These are phyloP conservation scores for Phytophthora europaea DNA, from an alignment of 352 stramenopile genomes.

Conservation along the genomic window DNA sequence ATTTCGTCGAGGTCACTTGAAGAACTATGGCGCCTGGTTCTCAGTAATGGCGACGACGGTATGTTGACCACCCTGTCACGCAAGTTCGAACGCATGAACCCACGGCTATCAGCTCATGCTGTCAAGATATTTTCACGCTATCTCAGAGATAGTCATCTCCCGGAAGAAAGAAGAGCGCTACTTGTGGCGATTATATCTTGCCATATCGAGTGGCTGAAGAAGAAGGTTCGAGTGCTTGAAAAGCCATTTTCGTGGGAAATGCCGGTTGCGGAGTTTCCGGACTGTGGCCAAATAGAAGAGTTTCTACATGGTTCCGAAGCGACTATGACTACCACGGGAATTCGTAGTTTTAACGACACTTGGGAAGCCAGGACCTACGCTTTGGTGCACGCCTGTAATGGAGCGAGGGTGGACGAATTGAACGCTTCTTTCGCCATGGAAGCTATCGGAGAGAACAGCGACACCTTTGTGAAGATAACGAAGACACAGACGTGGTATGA, in stretches of 20 bases:
- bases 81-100: neutral
- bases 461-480: constrained; percentile 15
- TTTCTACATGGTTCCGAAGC: constrained; percentile 19
- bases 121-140: neutral
- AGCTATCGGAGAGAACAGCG: neutral
- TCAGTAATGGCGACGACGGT: neutral
- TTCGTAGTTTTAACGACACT: neutral
- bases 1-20: neutral
- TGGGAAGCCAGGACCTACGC: neutral
- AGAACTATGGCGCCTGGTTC: neutral
- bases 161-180: neutral
- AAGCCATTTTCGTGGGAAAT: constrained; percentile 34
- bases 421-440: constrained; percentile 1
- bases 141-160: neutral
- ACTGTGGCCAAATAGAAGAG: constrained; percentile 2
- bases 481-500: constrained; percentile 27
- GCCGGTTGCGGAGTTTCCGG: constrained; percentile 12
- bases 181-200: neutral
- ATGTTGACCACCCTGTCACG: neutral
- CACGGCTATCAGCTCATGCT: neutral
- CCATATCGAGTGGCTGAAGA: constrained; percentile 18
- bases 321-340: neutral
- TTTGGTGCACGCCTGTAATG: neutral
- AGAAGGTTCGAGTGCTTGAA: constrained; percentile 9
- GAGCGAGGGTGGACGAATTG: neutral